Evolutionary conservation across 805 yeast species (phyloP).

Genomic region (Candida xyloterini): DNA sequence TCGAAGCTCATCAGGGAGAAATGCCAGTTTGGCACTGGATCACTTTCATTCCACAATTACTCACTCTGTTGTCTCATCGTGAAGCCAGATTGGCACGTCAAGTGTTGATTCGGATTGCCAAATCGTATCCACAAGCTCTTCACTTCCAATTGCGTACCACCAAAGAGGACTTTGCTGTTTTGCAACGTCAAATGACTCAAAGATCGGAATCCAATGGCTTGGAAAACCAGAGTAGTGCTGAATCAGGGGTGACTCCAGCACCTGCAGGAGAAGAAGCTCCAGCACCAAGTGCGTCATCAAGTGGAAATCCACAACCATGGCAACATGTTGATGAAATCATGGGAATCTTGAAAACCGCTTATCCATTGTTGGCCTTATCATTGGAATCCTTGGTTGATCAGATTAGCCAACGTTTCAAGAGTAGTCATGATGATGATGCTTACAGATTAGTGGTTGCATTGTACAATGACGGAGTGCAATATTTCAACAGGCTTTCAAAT

Average conservation of each 20-base stretch:
- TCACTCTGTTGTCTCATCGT: slow-evolving; percentile 84
- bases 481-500: slow-evolving; percentile 77
- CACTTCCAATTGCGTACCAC: slow-evolving; percentile 96
- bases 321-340: slow-evolving; percentile 88
- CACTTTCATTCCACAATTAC: slow-evolving; percentile 89
- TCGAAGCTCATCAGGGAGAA: slow-evolving; percentile 90
- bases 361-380: slow-evolving; percentile 88
- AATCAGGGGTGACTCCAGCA: slow-evolving; percentile 2
- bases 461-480: slow-evolving; percentile 89
- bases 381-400: slow-evolving; percentile 95
- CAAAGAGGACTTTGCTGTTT: slow-evolving; percentile 85
- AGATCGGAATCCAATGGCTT: slow-evolving; percentile 14
- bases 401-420: slow-evolving; percentile 87
- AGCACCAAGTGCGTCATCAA: neutral
- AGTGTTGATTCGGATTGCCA: slow-evolving; percentile 87
- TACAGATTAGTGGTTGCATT: slow-evolving; percentile 90
- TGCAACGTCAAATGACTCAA: slow-evolving; percentile 61
- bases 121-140: slow-evolving; percentile 94
- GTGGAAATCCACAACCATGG: slow-evolving; percentile 68
- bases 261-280: slow-evolving; percentile 3
- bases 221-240: slow-evolving; percentile 5
- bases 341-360: slow-evolving; percentile 94
- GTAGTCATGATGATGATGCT: slow-evolving; percentile 93
- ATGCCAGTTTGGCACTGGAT: slow-evolving; percentile 99
- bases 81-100: slow-evolving; percentile 89